Percentiles rank a stretch among this genome's conserved stretches.
phyloP scores from a whole-genome alignment of 2,329 filamentous ascomycete genomes.

The Scolecobasidium constrictum region DNA sequence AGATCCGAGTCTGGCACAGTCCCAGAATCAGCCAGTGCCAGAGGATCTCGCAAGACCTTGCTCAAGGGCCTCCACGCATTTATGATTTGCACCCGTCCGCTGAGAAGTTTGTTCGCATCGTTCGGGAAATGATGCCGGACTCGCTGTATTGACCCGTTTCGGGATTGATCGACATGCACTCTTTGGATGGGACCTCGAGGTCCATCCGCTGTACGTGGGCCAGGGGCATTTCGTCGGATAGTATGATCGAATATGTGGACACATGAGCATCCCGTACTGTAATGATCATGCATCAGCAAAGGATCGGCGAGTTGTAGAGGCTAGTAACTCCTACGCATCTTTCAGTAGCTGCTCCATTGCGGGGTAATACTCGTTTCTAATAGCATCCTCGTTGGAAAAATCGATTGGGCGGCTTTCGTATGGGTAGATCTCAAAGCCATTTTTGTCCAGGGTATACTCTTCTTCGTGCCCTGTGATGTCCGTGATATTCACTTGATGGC shows the following conservation, averaged over 20 bases:
- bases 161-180: constrained; percentile 50
- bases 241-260: constrained; percentile 55
- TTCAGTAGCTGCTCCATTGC: constrained; percentile 22
- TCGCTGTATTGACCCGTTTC: constrained; percentile 16
- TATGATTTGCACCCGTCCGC: constrained; percentile 22
- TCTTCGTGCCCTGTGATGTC: constrained; percentile 9
- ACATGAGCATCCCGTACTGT: constrained; percentile 44
- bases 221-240: constrained; percentile 35
- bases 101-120: constrained; percentile 19
- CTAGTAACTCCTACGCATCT: constrained; percentile 19
- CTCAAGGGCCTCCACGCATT: constrained; percentile 27
- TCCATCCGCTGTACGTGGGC: constrained; percentile 16
- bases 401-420: constrained; percentile 2
- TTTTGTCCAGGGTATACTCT: constrained; percentile 8
- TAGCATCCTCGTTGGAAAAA: constrained; percentile 7
- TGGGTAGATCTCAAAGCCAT: constrained; percentile 10
- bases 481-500: constrained; percentile 3
- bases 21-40: constrained; percentile 21
- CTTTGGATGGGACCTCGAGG: constrained; percentile 37
- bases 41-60: constrained; percentile 20
- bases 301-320: not conserved
- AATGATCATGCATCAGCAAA: constrained; percentile 25
- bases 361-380: constrained; percentile 10
- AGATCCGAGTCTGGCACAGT: constrained; percentile 20
- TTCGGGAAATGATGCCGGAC: constrained; percentile 17